phyloP scores from a whole-genome alignment of 805 yeast genomes.

The Cyberlindnera saturnus region DNA sequence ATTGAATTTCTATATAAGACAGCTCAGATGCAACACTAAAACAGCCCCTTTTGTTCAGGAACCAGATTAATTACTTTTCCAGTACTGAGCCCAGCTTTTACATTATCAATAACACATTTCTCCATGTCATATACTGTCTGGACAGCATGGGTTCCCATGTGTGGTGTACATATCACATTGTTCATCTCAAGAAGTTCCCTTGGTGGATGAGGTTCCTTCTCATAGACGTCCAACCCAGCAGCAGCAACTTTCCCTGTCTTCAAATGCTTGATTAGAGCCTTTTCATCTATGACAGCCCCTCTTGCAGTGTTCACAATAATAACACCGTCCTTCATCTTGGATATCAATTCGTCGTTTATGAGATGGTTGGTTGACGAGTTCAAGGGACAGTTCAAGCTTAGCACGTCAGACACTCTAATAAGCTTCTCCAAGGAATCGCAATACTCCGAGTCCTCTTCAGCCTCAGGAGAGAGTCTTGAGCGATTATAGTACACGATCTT shows the following conservation, averaged over 20 bases:
- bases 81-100: slow-evolving; percentile 31
- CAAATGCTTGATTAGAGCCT: slow-evolving; percentile 39
- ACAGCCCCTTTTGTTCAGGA: slow-evolving; percentile 38
- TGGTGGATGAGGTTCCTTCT: slow-evolving; percentile 40
- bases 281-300: slow-evolving; percentile 45
- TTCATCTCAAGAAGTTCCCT: slow-evolving; percentile 17
- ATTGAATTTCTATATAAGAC: too few species aligned
- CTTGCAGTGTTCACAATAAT: slow-evolving; percentile 52
- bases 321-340: slow-evolving; percentile 32
- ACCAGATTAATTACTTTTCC: slow-evolving; percentile 48
- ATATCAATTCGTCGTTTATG: slow-evolving; percentile 35
- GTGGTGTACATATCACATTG: slow-evolving; percentile 50
- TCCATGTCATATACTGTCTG: slow-evolving; percentile 35
- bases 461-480: slow-evolving; percentile 33
- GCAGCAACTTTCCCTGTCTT: slow-evolving; percentile 38
- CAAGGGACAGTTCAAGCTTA: slow-evolving; percentile 50
- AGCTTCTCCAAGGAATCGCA: slow-evolving; percentile 23
- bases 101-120: slow-evolving; percentile 35
- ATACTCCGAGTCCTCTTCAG: slow-evolving; percentile 35
- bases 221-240: slow-evolving; percentile 54
- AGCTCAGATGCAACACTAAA: too few species aligned
- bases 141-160: slow-evolving; percentile 48
- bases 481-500: slow-evolving; percentile 48
- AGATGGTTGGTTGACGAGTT: slow-evolving; percentile 44
- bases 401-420: slow-evolving; percentile 38